phyloP scores from a whole-genome alignment of 306 rosid species.

The Lablab purpureus region DNA sequence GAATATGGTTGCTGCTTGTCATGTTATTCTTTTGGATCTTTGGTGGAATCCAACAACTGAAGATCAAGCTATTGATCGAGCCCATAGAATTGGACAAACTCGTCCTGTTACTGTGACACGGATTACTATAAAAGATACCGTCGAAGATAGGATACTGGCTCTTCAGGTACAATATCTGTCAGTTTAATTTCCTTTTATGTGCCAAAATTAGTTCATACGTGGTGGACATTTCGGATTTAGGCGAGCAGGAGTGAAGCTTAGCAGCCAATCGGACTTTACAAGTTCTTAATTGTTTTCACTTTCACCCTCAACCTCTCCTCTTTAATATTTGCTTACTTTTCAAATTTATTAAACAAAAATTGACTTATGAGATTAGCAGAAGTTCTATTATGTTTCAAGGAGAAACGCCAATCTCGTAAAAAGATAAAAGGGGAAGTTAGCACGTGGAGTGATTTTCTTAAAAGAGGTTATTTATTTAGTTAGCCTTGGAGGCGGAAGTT shows the following conservation, averaged over 20 bases:
- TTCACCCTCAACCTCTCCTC: background rate
- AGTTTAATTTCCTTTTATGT: slow-evolving; percentile 31
- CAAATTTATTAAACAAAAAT: background rate
- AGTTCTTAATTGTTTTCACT: slow-evolving; percentile 26
- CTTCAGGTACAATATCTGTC: slow-evolving; percentile 69
- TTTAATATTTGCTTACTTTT: background rate
- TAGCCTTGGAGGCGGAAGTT: background rate
- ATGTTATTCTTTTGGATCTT: slow-evolving; percentile 94
- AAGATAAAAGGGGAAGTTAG: slow-evolving; percentile 4
- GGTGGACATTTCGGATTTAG: slow-evolving; percentile 30
- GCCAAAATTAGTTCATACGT: slow-evolving; percentile 15
- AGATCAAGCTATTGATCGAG: slow-evolving; percentile 98
- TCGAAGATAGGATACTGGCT: slow-evolving; percentile 93
- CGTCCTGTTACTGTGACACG: slow-evolving; percentile 96
- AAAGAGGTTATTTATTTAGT: slow-evolving; percentile 2
- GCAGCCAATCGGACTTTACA: slow-evolving; percentile 9
- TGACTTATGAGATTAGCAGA: background rate
- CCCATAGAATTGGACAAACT: slow-evolving; percentile 97
- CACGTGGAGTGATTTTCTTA: background rate
- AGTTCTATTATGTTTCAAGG: background rate
- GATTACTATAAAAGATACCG: slow-evolving; percentile 86
- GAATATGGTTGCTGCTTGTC: slow-evolving; percentile 98
- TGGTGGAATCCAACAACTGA: slow-evolving; percentile 99
- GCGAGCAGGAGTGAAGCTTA: slow-evolving; percentile 34
- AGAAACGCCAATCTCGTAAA: background rate